Conservation (phyloP, 371 early-diverging fungal genomes). For the Coemansia sp. region DNA sequence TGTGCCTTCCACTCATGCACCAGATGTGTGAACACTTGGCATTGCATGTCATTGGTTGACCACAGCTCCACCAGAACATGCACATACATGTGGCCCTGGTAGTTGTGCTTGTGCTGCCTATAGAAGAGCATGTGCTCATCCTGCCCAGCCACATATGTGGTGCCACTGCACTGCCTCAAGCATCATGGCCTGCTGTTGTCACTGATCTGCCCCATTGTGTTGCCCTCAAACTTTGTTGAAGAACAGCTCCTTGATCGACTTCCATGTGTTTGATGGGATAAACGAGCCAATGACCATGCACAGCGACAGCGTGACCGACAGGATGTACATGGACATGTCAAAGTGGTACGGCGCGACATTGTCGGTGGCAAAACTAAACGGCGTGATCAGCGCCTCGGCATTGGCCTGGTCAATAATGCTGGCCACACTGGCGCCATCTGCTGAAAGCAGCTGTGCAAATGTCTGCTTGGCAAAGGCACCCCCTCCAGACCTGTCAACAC, state of each 20-base stretch:
- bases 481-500: conserved; percentile 26
- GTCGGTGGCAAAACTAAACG: conserved; percentile 33
- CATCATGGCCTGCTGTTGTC: neutral
- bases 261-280: conserved; percentile 51
- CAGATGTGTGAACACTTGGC: conserved; percentile 81
- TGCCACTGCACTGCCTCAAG: conserved; percentile 1
- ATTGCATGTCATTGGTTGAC: conserved; percentile 62
- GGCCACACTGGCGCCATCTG: conserved; percentile 5
- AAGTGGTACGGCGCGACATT: conserved; percentile 48
- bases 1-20: conserved; percentile 95
- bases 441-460: conserved; percentile 2
- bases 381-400: conserved; percentile 30
- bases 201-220: conserved; percentile 2
- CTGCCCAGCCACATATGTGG: conserved; percentile 17
- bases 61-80: conserved; percentile 69
- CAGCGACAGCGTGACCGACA: conserved; percentile 40
- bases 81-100: conserved; percentile 74
- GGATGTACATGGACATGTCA: conserved; percentile 44
- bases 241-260: conserved; percentile 46
- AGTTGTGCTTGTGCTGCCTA: conserved; percentile 75
- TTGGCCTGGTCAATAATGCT: conserved; percentile 25
- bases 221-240: conserved; percentile 24
- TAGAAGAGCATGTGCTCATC: conserved; percentile 50
- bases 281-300: conserved; percentile 45
- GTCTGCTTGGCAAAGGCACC: conserved; percentile 21